Percentiles rank a stretch among this genome's conserved stretches.
These are phyloP conservation scores for Calonectria montana DNA, from an alignment of 2,329 filamentous ascomycete species.

Conservation along the genomic window DNA sequence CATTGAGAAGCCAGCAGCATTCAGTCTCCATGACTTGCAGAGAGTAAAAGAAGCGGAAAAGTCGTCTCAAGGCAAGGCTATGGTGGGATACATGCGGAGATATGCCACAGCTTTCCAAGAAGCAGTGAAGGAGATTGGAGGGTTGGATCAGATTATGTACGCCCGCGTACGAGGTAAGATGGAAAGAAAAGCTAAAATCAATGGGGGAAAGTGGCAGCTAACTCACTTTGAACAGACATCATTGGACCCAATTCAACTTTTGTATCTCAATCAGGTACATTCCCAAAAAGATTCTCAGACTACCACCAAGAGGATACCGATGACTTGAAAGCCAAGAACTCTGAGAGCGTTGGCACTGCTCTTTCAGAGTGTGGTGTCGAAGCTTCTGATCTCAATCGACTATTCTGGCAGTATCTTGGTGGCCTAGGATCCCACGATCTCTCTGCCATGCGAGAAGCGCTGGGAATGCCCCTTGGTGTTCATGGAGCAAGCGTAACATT, in stretches of 20 bases:
- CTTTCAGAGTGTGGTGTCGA: constrained; percentile 10
- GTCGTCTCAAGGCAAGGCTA: constrained; percentile 55
- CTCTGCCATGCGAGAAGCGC: constrained; percentile 33
- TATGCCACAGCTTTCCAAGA: constrained; percentile 67
- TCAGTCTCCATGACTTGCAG: constrained; percentile 59
- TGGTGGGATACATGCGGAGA: constrained; percentile 71
- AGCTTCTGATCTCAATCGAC: not conserved
- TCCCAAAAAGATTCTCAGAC: constrained; percentile 25
- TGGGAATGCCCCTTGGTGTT: constrained; percentile 34
- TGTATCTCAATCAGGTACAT: constrained; percentile 29
- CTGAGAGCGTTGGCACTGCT: not conserved
- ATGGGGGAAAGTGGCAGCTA: not conserved
- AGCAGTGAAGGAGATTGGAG: constrained; percentile 64
- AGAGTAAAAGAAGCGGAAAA: constrained; percentile 62
- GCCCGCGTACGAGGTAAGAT: constrained; percentile 53
- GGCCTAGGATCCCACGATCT: constrained; percentile 30
- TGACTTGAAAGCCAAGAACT: constrained; percentile 15
- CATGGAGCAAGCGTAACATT: constrained; percentile 43
- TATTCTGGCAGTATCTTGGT: constrained; percentile 9
- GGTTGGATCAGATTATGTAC: constrained; percentile 65
- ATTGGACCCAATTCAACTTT: constrained; percentile 27
- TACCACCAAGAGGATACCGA: constrained; percentile 10
- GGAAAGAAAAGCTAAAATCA: not conserved
- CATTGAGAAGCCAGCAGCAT: constrained; percentile 68
- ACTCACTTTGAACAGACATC: constrained; percentile 14